Conservation (phyloP, 2,329 filamentous ascomycete species). For the Hymenoscyphus infarciens region DNA sequence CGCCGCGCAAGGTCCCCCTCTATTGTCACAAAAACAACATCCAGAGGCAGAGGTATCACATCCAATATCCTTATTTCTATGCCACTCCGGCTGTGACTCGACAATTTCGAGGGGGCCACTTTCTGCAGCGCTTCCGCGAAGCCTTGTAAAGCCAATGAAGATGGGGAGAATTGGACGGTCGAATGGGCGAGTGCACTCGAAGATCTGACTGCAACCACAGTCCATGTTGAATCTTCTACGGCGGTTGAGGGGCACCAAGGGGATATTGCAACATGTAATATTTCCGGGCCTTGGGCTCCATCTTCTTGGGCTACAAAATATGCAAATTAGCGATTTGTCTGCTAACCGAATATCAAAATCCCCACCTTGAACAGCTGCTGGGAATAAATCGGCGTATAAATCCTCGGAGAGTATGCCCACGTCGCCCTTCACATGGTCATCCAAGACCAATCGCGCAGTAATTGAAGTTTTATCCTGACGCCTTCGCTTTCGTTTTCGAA, state of each 20-base stretch:
- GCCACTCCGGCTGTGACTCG: constrained; percentile 67
- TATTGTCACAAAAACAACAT: constrained; percentile 82
- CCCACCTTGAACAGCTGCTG: constrained; percentile 51
- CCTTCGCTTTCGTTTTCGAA: constrained; percentile 46
- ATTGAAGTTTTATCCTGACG: constrained; percentile 71
- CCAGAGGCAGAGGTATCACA: constrained; percentile 73
- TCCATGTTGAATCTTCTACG: constrained; percentile 69
- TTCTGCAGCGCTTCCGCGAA: constrained; percentile 72
- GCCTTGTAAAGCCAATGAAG: constrained; percentile 69
- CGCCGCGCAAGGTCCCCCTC: constrained; percentile 77
- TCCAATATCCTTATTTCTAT: constrained; percentile 84
- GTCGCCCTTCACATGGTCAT: constrained; percentile 81
- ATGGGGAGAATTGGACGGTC: constrained; percentile 74
- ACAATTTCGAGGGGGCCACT: constrained; percentile 70
- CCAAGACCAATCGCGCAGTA: constrained; percentile 75
- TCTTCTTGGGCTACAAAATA: constrained; percentile 22
- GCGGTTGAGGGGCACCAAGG: constrained; percentile 63
- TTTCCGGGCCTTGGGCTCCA: constrained; percentile 36
- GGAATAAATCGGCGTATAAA: constrained; percentile 78
- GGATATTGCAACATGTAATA: constrained; percentile 67
- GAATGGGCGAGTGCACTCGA: constrained; percentile 66
- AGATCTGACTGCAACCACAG: constrained; percentile 70
- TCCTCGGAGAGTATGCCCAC: constrained; percentile 84
- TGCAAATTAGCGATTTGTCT: background rate
- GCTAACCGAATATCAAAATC: background rate